phyloP scores from a whole-genome alignment of 2,329 filamentous ascomycete species.

The Talaromyces piceae region DNA sequence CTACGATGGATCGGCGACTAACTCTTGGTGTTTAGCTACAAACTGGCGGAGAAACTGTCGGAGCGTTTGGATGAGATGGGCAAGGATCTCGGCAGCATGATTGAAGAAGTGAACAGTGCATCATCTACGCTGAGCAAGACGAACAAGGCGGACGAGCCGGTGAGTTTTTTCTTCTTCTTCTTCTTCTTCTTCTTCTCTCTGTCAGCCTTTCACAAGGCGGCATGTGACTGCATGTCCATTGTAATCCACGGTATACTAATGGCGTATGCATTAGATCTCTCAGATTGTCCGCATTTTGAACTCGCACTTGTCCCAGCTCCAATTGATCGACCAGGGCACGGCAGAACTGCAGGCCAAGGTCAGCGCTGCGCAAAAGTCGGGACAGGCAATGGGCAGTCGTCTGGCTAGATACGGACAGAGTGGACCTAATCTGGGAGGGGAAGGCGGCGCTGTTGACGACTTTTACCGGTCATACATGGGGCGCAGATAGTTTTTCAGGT shows the following conservation, averaged over 20 bases:
- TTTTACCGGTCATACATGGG: constrained; percentile 88
- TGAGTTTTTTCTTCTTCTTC: constrained; percentile 43
- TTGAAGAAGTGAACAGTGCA: constrained; percentile 93
- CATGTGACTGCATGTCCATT: too few species aligned
- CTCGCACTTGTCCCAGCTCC: constrained; percentile 80
- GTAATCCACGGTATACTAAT: constrained; percentile 11
- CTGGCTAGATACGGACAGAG: constrained; percentile 29
- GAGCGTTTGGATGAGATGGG: constrained; percentile 90
- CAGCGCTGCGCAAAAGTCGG: constrained; percentile 69
- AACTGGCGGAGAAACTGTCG: constrained; percentile 86
- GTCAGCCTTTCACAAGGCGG: too few species aligned
- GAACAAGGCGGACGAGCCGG: constrained; percentile 77
- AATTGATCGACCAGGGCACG: constrained; percentile 86
- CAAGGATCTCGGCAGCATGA: constrained; percentile 88
- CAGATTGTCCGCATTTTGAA: constrained; percentile 96
- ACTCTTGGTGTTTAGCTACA: constrained; percentile 53
- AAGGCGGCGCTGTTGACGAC: constrained; percentile 66
- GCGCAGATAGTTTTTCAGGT: constrained; percentile 27
- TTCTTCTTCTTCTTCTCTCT: too few species aligned
- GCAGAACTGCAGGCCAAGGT: constrained; percentile 77
- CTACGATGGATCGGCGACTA: constrained; percentile 12
- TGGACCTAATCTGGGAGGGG: constrained; percentile 34
- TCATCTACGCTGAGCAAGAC: constrained; percentile 85
- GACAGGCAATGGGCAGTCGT: constrained; percentile 46
- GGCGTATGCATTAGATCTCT: constrained; percentile 55